A percentile compares a stretch with the other conserved stretches of the same genome.
Evolutionary conservation across 1,139 yeast species (phyloP).

Genomic region (Eremothecium gossypii): DNA sequence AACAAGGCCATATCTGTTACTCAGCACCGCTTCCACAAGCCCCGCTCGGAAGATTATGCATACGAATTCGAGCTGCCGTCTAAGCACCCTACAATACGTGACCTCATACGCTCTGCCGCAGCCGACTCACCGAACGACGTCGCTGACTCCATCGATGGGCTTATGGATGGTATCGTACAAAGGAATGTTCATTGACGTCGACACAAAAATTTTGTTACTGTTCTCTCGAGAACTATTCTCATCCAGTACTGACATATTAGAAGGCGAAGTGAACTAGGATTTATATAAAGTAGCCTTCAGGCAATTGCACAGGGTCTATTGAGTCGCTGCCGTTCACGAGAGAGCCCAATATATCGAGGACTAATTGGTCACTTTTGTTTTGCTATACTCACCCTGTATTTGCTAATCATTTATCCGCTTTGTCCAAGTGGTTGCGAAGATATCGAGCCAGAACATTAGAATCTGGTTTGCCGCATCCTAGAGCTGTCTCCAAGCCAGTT

Average conservation of each 20-base stretch:
- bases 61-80: conserved; percentile 1
- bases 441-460: no score
- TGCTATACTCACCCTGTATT: conserved; percentile 1
- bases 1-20: background rate
- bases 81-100: background rate
- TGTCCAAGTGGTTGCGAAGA: background rate
- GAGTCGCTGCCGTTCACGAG: background rate
- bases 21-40: conserved; percentile 2
- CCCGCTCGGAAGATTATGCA: conserved; percentile 1
- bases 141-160: background rate
- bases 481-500: no score
- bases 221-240: no score
- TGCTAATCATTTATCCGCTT: background rate
- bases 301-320: background rate
- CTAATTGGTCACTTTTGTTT: conserved; percentile 4
- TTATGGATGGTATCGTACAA: conserved; percentile 7
- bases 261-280: background rate
- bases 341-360: conserved; percentile 2
- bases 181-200: background rate
- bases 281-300: conserved; percentile 2
- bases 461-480: no score
- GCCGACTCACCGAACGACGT: background rate
- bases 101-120: background rate
- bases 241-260: no score
- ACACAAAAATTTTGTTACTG: conserved; percentile 3